Percentiles rank a stretch among this genome's conserved stretches.
Evolutionary conservation across 1,139 yeast species (phyloP).

Genomic region (Protomyces lactucae-debilis): DNA sequence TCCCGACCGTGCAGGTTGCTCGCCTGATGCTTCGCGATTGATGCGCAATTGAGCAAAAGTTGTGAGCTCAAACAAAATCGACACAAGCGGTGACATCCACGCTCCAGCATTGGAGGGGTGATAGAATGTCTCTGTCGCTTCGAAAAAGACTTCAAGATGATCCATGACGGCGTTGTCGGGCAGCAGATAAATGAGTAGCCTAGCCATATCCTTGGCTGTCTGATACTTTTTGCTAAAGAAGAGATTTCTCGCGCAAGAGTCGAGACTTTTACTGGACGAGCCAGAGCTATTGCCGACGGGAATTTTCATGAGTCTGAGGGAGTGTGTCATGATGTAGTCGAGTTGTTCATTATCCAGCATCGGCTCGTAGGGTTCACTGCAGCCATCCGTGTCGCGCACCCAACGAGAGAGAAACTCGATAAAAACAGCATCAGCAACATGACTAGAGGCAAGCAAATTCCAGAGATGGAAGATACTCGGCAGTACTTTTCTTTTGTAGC

Average conservation of each 20-base stretch:
- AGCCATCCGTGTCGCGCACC: constrained; percentile 46
- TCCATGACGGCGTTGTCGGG: constrained; percentile 55
- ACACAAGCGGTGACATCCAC: constrained; percentile 73
- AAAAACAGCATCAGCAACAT: constrained; percentile 61
- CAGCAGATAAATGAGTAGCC: constrained; percentile 28
- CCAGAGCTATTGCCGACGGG: constrained; percentile 38
- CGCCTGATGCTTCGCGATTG: constrained; percentile 39
- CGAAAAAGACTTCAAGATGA: constrained; percentile 52
- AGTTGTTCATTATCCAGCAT: constrained; percentile 60
- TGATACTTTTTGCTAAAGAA: constrained; percentile 36
- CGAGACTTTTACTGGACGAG: constrained; percentile 14
- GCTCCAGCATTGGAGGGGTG: constrained; percentile 88
- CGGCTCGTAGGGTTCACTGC: constrained; percentile 50
- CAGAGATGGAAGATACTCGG: constrained; percentile 71
- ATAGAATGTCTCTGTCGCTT: constrained; percentile 74
- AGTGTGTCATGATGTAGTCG: constrained; percentile 51
- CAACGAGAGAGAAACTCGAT: constrained; percentile 63
- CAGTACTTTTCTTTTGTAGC: constrained; percentile 45
- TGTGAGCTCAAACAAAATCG: constrained; percentile 48
- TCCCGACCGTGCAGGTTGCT: constrained; percentile 35
- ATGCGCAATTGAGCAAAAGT: constrained; percentile 39
- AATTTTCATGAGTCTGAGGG: constrained; percentile 40
- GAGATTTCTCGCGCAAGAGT: constrained; percentile 29
- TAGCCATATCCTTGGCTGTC: constrained; percentile 26
- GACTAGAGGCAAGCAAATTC: constrained; percentile 55